These are phyloP conservation scores for Pyrenophora graminea DNA, from an alignment of 2,329 filamentous ascomycete species.

Conservation along the genomic window DNA sequence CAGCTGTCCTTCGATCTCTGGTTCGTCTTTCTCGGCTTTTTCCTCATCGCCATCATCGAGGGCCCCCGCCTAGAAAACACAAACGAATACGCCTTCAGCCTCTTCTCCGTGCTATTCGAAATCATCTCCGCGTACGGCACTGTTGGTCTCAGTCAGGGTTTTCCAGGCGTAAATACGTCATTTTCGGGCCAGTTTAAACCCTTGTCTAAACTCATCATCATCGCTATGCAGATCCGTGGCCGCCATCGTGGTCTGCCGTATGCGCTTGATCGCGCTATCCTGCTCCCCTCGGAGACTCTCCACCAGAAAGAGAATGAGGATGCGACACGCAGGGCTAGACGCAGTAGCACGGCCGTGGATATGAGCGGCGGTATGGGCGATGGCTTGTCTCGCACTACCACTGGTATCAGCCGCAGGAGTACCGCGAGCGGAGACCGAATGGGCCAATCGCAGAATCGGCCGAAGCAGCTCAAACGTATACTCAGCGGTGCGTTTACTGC, in stretches of 20 bases:
- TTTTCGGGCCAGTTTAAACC: conserved; percentile 81
- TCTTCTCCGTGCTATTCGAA: conserved; percentile 53
- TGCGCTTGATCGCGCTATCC: conserved; percentile 70
- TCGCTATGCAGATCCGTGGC: conserved; percentile 69
- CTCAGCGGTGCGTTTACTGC: conserved; percentile 30
- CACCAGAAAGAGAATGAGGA: conserved; percentile 63
- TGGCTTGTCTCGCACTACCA: not conserved
- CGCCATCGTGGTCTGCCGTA: conserved; percentile 68
- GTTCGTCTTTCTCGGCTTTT: conserved; percentile 93
- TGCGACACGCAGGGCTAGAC: conserved; percentile 49
- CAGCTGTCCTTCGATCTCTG: conserved; percentile 97
- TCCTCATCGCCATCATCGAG: conserved; percentile 89
- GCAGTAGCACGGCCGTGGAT: conserved; percentile 31
- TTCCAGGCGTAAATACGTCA: conserved; percentile 72
- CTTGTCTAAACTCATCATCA: conserved; percentile 68
- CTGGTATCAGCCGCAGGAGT: conserved; percentile 25
- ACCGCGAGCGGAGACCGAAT: conserved; percentile 16
- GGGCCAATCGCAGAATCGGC: conserved; percentile 8
- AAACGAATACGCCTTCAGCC: conserved; percentile 58
- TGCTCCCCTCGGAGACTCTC: conserved; percentile 68
- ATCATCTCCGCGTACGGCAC: conserved; percentile 67
- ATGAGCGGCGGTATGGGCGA: conserved; percentile 1
- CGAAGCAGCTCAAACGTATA: conserved; percentile 26
- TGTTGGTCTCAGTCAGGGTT: conserved; percentile 87
- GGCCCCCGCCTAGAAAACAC: conserved; percentile 68